Evolutionary conservation across 164 flowering plant genomes (phyloP).

Genomic region (Chloranthus sessilifolius): DNA sequence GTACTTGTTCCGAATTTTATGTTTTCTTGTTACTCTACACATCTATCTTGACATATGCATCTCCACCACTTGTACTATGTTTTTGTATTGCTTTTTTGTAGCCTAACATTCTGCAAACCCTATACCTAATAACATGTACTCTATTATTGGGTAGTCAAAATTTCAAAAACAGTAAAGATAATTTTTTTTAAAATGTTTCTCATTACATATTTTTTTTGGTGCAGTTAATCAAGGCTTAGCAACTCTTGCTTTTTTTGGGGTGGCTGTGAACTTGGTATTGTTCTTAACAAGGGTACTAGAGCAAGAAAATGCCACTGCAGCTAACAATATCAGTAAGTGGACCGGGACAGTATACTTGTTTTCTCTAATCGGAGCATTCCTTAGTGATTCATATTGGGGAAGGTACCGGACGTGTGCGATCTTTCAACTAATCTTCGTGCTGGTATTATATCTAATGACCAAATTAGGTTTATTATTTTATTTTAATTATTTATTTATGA

Average conservation of each 20-base stretch:
- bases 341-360: conserved; percentile 78
- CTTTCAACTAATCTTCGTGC: conserved; percentile 56
- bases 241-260: conserved; percentile 85
- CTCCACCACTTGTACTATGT: too few species aligned
- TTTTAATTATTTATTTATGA: background rate
- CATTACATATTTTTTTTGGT: conserved; percentile 3
- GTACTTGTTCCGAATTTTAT: too few species aligned
- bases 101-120: too few species aligned
- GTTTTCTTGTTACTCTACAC: too few species aligned
- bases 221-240: conserved; percentile 83
- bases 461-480: background rate
- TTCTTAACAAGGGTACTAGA: conserved; percentile 72
- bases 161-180: too few species aligned
- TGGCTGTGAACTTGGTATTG: conserved; percentile 79
- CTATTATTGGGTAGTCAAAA: too few species aligned
- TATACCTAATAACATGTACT: too few species aligned
- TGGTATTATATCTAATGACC: conserved; percentile 43
- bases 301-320: conserved; percentile 69
- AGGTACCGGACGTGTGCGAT: conserved; percentile 68
- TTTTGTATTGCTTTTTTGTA: too few species aligned
- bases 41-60: too few species aligned
- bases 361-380: conserved; percentile 75
- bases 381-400: conserved; percentile 89
- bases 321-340: conserved; percentile 77
- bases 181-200: too few species aligned